These are phyloP conservation scores for Creolimax fragrantissima DNA, from an alignment of 78 protist genomes.

Conservation along the genomic window DNA sequence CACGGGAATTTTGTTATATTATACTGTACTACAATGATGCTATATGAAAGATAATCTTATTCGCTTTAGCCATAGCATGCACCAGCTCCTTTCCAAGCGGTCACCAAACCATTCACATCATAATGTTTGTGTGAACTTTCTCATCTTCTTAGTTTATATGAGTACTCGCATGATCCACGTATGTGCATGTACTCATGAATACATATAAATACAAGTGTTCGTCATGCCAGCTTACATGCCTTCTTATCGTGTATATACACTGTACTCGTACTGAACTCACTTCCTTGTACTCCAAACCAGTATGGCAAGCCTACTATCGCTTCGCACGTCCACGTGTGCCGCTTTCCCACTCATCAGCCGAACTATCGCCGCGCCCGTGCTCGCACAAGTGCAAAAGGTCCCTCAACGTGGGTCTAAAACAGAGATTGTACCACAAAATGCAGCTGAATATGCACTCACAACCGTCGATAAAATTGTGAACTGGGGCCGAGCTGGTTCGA, in stretches of 20 bases:
- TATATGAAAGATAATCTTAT: not conserved
- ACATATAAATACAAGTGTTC: not conserved
- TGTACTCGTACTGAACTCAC: not conserved
- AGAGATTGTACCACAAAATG: conserved; percentile 16
- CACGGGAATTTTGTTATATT: not conserved
- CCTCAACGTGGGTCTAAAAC: not conserved
- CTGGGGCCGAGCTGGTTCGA: conserved; percentile 76
- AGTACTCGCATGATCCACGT: not conserved
- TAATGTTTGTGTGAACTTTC: too few relatives aligned
- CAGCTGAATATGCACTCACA: conserved; percentile 59
- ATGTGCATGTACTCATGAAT: not conserved
- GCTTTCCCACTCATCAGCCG: not conserved
- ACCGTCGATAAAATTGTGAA: conserved; percentile 65
- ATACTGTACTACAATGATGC: not conserved
- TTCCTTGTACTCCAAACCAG: not conserved
- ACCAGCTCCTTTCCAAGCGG: too few relatives aligned
- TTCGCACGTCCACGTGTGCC: not conserved
- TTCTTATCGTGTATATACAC: not conserved
- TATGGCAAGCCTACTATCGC: not conserved
- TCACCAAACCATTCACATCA: too few relatives aligned
- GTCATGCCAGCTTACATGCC: not conserved
- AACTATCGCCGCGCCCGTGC: not conserved
- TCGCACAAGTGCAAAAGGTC: not conserved
- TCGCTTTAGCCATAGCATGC: not conserved
- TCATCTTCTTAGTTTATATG: not conserved